A percentile compares a stretch with the other conserved stretches of the same genome.
Evolutionary conservation across 2,329 filamentous ascomycete species (phyloP).

Genomic region (Camillea tinctor): DNA sequence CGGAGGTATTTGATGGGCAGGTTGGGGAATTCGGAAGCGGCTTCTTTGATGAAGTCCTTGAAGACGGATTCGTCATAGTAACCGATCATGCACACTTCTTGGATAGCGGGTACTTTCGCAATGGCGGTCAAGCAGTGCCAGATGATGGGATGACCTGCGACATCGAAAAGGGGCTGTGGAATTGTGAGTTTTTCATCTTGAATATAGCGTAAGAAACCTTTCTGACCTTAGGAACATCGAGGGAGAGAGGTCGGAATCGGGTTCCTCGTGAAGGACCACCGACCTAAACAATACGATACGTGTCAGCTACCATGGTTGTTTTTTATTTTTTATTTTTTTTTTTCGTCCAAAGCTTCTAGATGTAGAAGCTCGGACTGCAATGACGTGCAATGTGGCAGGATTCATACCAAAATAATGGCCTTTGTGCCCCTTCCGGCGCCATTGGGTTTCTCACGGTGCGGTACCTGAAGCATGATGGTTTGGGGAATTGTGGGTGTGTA

Average conservation of each 20-base stretch:
- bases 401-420: conserved; percentile 84
- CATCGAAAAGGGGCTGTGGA: conserved; percentile 86
- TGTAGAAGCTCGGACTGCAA: conserved; percentile 18
- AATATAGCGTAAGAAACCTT: conserved; percentile 25
- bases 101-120: conserved; percentile 83
- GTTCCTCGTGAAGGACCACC: conserved; percentile 94
- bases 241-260: conserved; percentile 88
- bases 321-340: too few species aligned
- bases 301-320: conserved; percentile 33
- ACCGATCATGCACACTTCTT: conserved; percentile 95
- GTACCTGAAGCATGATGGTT: conserved; percentile 54
- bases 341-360: conserved; percentile 21
- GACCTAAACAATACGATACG: conserved; percentile 57
- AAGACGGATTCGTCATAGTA: conserved; percentile 98
- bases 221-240: conserved; percentile 97
- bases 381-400: conserved; percentile 15
- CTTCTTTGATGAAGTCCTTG: conserved; percentile 96
- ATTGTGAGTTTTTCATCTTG: conserved; percentile 6
- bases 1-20: conserved; percentile 92
- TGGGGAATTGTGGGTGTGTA: neutral
- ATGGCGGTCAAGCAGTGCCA: conserved; percentile 95
- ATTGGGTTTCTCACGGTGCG: conserved; percentile 50
- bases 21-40: conserved; percentile 78
- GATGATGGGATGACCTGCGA: conserved; percentile 97
- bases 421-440: conserved; percentile 68